Evolutionary conservation across 305 asterid genomes (phyloP).

Genomic region (Plantago coronopus): DNA sequence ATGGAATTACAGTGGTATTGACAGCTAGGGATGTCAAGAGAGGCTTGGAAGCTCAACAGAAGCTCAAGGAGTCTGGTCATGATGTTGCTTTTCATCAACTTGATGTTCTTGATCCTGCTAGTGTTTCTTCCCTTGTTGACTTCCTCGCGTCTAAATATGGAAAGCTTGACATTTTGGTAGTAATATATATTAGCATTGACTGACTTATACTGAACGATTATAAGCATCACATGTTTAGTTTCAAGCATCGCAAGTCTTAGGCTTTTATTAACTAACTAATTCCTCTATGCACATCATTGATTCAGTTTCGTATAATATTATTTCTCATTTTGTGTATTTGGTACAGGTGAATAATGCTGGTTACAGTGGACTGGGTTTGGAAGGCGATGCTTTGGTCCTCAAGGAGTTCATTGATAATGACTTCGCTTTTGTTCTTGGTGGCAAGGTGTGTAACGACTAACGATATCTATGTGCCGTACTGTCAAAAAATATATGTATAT

Average conservation of each 20-base stretch:
- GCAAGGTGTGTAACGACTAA: neutral
- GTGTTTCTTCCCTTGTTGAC: neutral
- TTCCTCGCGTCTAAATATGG: neutral
- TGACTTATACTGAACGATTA: neutral
- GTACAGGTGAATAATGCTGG: constrained; percentile 1
- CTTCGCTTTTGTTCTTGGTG: neutral
- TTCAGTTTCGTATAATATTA: too few species aligned
- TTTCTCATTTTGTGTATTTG: neutral
- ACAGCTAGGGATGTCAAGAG: neutral
- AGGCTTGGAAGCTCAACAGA: neutral
- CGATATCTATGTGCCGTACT: too few species aligned
- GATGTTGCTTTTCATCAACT: constrained; percentile 1
- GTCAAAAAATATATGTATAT: too few species aligned
- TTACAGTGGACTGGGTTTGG: neutral
- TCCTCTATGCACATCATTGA: too few species aligned
- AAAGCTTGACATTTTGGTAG: constrained; percentile 4
- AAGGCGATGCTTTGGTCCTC: neutral
- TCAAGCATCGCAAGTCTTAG: too few species aligned
- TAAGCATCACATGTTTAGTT: too few species aligned
- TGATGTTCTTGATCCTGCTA: neutral
- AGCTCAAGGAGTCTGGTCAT: neutral
- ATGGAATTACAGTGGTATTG: neutral
- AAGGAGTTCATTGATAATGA: neutral
- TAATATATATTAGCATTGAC: too few species aligned
- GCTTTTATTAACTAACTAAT: too few species aligned